phyloP scores from a whole-genome alignment of 2,329 filamentous ascomycete genomes.

The Chrysoporthe cubensis region DNA sequence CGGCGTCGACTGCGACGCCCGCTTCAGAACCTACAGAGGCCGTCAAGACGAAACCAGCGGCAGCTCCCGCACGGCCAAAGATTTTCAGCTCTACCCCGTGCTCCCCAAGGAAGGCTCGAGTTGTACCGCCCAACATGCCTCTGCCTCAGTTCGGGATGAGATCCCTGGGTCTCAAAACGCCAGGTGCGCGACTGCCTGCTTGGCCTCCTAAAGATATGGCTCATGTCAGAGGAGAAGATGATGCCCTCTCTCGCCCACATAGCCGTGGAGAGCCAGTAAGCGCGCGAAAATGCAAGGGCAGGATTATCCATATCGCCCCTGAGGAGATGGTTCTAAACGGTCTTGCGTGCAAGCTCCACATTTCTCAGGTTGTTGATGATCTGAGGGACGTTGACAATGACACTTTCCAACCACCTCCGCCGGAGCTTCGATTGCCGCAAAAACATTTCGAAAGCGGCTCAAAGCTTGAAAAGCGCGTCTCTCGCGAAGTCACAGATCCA shows the following conservation, averaged over 20 bases:
- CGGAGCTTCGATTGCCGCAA: slow-evolving; percentile 56
- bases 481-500: slow-evolving; percentile 47
- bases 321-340: slow-evolving; percentile 49
- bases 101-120: slow-evolving; percentile 50
- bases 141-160: slow-evolving; percentile 50
- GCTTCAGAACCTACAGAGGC: slow-evolving; percentile 29
- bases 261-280: slow-evolving; percentile 1
- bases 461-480: slow-evolving; percentile 55
- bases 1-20: background rate
- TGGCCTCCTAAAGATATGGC: slow-evolving; percentile 71
- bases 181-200: slow-evolving; percentile 67
- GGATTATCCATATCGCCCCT: slow-evolving; percentile 44
- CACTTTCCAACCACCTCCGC: slow-evolving; percentile 49
- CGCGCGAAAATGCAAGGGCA: slow-evolving; percentile 55
- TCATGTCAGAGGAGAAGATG: slow-evolving; percentile 60
- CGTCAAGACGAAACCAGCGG: slow-evolving; percentile 34
- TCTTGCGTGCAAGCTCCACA: slow-evolving; percentile 44
- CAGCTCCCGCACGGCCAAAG: slow-evolving; percentile 36
- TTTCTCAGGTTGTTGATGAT: slow-evolving; percentile 39
- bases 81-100: slow-evolving; percentile 59
- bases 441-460: slow-evolving; percentile 63
- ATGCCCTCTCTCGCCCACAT: background rate
- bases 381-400: slow-evolving; percentile 43
- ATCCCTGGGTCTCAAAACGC: slow-evolving; percentile 58
- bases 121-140: slow-evolving; percentile 37